A percentile compares a stretch with the other conserved stretches of the same genome.
phyloP scores from a whole-genome alignment of 2,329 filamentous ascomycete species.

The Fusarium sp. region DNA sequence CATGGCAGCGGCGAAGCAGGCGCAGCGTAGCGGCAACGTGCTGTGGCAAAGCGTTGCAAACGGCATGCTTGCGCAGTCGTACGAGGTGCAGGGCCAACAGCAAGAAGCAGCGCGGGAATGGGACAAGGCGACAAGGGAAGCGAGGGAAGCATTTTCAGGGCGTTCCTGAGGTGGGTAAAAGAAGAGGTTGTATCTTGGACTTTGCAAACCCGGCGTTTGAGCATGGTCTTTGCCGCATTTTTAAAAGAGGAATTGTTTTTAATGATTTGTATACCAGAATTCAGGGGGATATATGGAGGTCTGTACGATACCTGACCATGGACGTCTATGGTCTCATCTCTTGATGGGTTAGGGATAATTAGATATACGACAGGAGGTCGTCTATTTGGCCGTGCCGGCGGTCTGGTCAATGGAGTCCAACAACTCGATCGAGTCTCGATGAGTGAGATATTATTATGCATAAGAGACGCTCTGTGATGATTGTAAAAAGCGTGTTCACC shows the following conservation, averaged over 20 bases:
- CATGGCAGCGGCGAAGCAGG: slow-evolving; percentile 77
- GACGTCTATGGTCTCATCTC: slow-evolving; percentile 37
- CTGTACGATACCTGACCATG: slow-evolving; percentile 46
- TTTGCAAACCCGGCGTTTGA: slow-evolving; percentile 43
- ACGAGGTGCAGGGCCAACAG: slow-evolving; percentile 79
- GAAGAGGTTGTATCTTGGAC: slow-evolving; percentile 23
- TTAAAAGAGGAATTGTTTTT: slow-evolving; percentile 44
- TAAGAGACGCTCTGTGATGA: slow-evolving; percentile 27
- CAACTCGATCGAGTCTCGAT: slow-evolving; percentile 32
- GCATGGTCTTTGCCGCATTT: slow-evolving; percentile 44
- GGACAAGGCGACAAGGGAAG: slow-evolving; percentile 60
- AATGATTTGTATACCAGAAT: slow-evolving; percentile 49
- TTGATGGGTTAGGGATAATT: slow-evolving; percentile 37
- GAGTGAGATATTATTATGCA: slow-evolving; percentile 27
- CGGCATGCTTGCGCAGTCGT: slow-evolving; percentile 82
- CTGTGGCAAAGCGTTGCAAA: slow-evolving; percentile 87
- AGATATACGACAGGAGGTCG: slow-evolving; percentile 36
- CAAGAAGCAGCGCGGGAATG: slow-evolving; percentile 59
- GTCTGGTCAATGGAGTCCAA: slow-evolving; percentile 31
- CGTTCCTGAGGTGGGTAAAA: slow-evolving; percentile 42
- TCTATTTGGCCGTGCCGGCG: slow-evolving; percentile 31
- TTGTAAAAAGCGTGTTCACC: slow-evolving; percentile 46
- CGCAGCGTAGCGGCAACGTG: slow-evolving; percentile 78
- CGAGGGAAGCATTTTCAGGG: slow-evolving; percentile 60
- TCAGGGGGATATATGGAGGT: slow-evolving; percentile 26